phyloP scores from a whole-genome alignment of 1,284 basidiomycete genomes.

The Rhodotorula sp. region DNA sequence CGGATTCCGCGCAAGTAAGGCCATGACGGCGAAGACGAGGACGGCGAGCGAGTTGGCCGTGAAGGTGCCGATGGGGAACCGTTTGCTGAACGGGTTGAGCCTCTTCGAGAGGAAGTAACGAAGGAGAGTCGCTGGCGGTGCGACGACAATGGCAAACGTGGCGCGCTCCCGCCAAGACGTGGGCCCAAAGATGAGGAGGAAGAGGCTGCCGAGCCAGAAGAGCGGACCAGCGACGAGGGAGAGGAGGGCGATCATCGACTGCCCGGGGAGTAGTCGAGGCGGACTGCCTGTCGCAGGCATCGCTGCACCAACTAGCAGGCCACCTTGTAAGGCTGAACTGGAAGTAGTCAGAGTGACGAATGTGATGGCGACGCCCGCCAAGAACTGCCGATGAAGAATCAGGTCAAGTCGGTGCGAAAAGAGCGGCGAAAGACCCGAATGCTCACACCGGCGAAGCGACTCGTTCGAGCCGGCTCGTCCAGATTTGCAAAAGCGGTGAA shows the following conservation, averaged over 20 bases:
- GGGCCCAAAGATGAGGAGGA: conserved; percentile 50
- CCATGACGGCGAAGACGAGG: conserved; percentile 69
- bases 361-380: conserved; percentile 33
- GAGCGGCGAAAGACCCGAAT: background rate
- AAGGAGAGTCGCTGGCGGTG: conserved; percentile 82
- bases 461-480: conserved; percentile 58
- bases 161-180: conserved; percentile 69
- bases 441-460: conserved; percentile 75
- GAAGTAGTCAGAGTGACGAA: conserved; percentile 51
- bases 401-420: background rate
- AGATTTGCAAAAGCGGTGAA: conserved; percentile 84
- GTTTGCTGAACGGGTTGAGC: conserved; percentile 64
- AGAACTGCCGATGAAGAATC: conserved; percentile 18
- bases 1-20: conserved; percentile 61
- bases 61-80: conserved; percentile 85
- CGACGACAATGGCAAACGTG: conserved; percentile 84
- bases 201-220: conserved; percentile 47
- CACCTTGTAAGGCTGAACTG: conserved; percentile 65
- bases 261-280: conserved; percentile 49
- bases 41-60: conserved; percentile 80
- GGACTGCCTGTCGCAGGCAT: conserved; percentile 46
- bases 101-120: conserved; percentile 75
- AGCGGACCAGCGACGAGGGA: conserved; percentile 42
- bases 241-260: conserved; percentile 55
- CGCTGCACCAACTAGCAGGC: conserved; percentile 57